These are phyloP conservation scores for Blastobotrys muscicola DNA, from an alignment of 805 yeast genomes.

Conservation along the genomic window DNA sequence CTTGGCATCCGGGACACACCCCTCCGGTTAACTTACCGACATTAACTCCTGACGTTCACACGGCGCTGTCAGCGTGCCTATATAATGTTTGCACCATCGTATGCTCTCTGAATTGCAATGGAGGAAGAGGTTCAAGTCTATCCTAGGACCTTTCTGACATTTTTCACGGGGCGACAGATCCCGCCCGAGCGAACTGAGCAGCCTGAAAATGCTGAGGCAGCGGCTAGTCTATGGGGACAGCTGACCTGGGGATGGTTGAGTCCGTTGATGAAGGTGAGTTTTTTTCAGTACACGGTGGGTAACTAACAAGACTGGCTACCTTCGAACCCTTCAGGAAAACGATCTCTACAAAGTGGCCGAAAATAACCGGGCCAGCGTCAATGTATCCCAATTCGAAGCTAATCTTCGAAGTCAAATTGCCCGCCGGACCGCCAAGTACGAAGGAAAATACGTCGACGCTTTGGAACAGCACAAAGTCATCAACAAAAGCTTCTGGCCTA, in stretches of 20 bases:
- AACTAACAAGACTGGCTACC: conserved; percentile 41
- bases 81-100: too few species aligned
- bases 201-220: conserved; percentile 15
- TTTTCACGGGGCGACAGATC: conserved; percentile 11
- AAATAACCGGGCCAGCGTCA: conserved; percentile 17
- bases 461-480: conserved; percentile 15
- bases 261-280: conserved; percentile 18
- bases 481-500: conserved; percentile 3
- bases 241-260: conserved; percentile 17
- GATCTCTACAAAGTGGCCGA: conserved; percentile 42
- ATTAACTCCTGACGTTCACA: too few species aligned
- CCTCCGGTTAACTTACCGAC: too few species aligned
- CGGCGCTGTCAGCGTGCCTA: too few species aligned
- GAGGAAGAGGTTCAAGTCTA: too few species aligned
- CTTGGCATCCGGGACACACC: too few species aligned
- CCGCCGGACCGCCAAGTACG: conserved; percentile 19
- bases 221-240: conserved; percentile 8
- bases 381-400: conserved; percentile 26
- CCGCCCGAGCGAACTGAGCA: conserved; percentile 19
- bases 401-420: conserved; percentile 22
- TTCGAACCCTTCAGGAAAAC: conserved; percentile 47
- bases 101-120: too few species aligned
- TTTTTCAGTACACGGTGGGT: not conserved
- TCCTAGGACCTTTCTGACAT: not conserved
- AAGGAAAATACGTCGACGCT: conserved; percentile 21